A percentile compares a stretch with the other conserved stretches of the same genome.
These are phyloP conservation scores for Colletotrichum coccodes DNA, from an alignment of 2,329 filamentous ascomycete genomes.

Conservation along the genomic window DNA sequence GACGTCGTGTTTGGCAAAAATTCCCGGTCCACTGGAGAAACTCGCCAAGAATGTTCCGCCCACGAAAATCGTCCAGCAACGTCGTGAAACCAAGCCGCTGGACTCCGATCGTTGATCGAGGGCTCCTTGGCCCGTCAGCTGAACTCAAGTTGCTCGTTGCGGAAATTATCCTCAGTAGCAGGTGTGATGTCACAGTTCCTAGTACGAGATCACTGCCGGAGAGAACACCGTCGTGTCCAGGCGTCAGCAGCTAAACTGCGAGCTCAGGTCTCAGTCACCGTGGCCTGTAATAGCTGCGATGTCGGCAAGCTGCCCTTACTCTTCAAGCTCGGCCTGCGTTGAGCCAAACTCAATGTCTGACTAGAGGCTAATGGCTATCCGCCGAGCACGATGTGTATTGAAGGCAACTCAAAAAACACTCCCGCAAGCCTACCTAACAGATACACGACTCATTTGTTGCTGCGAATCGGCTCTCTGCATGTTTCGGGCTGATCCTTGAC, in stretches of 20 bases:
- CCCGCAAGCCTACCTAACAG: background rate
- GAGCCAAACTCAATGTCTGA: no score
- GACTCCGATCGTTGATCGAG: constrained; percentile 8
- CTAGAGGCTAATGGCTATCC: background rate
- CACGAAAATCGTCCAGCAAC: background rate
- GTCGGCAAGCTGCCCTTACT: background rate
- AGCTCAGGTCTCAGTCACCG: no score
- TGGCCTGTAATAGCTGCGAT: background rate
- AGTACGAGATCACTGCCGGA: background rate
- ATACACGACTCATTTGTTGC: background rate
- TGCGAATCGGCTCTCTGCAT: no score
- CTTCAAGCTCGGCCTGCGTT: background rate
- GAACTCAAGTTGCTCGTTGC: background rate
- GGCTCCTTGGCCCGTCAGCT: background rate
- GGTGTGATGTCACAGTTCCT: background rate
- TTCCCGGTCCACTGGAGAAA: constrained; percentile 4
- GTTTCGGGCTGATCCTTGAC: no score
- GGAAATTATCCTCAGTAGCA: background rate
- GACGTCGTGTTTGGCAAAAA: constrained; percentile 27
- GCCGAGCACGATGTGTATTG: no score
- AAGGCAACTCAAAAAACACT: no score
- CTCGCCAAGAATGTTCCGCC: background rate
- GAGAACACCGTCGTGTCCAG: background rate
- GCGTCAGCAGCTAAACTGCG: no score
- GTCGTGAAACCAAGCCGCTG: background rate